Evolutionary conservation across 257 asterid species (phyloP), one percentile per base, ranked within the genome.

Genomic region (Dorcoceras hygrometricum): DNA sequence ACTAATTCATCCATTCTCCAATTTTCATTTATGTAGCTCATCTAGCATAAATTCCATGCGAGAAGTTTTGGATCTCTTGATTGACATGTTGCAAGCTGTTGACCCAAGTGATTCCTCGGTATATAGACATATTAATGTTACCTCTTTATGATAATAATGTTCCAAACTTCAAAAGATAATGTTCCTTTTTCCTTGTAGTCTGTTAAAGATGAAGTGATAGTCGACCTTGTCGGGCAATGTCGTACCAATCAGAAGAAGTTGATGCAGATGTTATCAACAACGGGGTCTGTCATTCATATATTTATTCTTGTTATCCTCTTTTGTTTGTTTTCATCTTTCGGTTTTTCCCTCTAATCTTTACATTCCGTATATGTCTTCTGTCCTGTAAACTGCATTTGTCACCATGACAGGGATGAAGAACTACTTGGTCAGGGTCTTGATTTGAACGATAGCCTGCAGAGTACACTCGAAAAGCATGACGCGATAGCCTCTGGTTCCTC

Each of bases 391-490:
- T 36, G 43, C 25, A 23, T 31, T 16, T 1, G 11, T 43, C 29
- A 67, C 63, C 27, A 43, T 22, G 19, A 66, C 67, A 89, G 99
- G 79, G 96, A 89, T 68, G 98, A 94, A 81, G 91, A 88, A 73
- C 86, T 94, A 78, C 94, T 94, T 19, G 77, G 79, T 43, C 86
- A 81, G 81, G 99, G 98, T 54, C 97, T 94, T 19, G 98, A 94
- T 20, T 75, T 94, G 56, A 90, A 94, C 22, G 99, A 94, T 71
- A 74, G 63, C 73, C 76, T 90, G 70, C 98, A 90, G 78, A 79
- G 54, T 54, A 82, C 74, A 75, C 86, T 90, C 43, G 88, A 89
- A 59, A 85, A 73, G 81, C 95, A 89, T 48, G 93, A 94, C 64
- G 91, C 87, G 26, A 80, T 94, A 26, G 95, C 96, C 63, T 87